phyloP scores from a whole-genome alignment of 805 yeast genomes.

The Candida arabinofermentans region DNA sequence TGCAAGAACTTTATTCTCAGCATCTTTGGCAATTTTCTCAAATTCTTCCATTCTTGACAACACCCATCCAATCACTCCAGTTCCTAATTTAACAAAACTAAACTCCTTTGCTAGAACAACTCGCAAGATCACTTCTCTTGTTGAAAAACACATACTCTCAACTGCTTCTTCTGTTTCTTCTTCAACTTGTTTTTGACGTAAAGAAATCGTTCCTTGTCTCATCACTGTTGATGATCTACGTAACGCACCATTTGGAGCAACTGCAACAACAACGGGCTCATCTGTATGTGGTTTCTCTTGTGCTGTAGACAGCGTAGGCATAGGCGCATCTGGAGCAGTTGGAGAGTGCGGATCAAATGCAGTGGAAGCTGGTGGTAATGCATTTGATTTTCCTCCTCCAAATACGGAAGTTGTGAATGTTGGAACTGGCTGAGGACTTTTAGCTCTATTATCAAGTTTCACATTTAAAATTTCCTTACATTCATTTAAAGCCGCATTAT shows the following conservation, averaged over 20 bases:
- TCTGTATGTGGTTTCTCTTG: background rate
- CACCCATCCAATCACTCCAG: slow-evolving; percentile 9
- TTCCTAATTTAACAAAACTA: slow-evolving; percentile 2
- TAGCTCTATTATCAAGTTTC: background rate
- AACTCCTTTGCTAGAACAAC: slow-evolving; percentile 16
- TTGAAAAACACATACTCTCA: slow-evolving; percentile 5
- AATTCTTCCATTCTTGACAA: slow-evolving; percentile 7
- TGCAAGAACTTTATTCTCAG: slow-evolving; percentile 11
- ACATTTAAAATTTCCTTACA: slow-evolving; percentile 6
- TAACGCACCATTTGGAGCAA: slow-evolving; percentile 4
- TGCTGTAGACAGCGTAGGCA: background rate
- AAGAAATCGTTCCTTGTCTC: slow-evolving; percentile 14
- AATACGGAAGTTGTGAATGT: background rate
- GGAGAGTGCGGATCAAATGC: background rate
- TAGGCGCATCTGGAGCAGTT: background rate
- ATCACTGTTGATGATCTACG: slow-evolving; percentile 12
- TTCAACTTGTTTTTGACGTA: slow-evolving; percentile 8
- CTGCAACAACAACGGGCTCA: background rate
- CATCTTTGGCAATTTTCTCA: slow-evolving; percentile 4
- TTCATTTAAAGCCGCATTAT: slow-evolving; percentile 2
- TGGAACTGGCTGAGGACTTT: background rate
- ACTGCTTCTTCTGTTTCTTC: slow-evolving; percentile 4
- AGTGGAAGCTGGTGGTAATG: background rate
- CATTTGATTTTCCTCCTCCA: background rate
- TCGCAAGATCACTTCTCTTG: slow-evolving; percentile 15